Percentiles rank a stretch among this genome's conserved stretches.
Conservation (phyloP, 2,329 filamentous ascomycete species). For the Cladorrhinum sp. region DNA sequence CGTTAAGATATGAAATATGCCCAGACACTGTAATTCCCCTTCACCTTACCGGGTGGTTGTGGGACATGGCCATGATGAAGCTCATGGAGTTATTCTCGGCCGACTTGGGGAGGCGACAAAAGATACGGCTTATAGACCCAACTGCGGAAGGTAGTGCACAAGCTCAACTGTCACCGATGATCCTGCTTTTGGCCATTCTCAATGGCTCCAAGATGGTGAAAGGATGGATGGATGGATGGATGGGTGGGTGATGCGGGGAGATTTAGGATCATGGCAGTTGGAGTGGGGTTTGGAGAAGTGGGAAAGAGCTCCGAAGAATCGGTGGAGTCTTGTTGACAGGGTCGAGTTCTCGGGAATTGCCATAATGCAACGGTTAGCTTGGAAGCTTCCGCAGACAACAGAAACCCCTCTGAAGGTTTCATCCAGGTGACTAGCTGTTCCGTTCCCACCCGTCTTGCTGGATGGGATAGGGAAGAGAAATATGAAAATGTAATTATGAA, state of each 20-base stretch:
- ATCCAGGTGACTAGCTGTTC: background rate
- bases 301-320: conserved; percentile 10
- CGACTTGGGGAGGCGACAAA: background rate
- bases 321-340: conserved; percentile 2
- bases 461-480: background rate
- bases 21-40: no score
- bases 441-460: conserved; percentile 7
- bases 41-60: background rate
- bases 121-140: background rate
- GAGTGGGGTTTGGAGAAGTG: conserved; percentile 12
- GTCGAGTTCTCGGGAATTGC: conserved; percentile 1
- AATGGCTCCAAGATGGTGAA: no score
- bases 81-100: background rate
- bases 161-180: background rate
- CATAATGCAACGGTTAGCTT: background rate
- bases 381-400: background rate
- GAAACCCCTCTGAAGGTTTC: background rate
- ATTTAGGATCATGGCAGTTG: background rate
- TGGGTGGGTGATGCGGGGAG: background rate
- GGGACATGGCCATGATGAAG: background rate
- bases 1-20: background rate
- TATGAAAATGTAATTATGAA: conserved; percentile 1
- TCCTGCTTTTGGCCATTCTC: background rate
- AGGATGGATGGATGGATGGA: background rate
- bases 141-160: background rate